These are phyloP conservation scores for Crassisporium funariophilum DNA, from an alignment of 768 basidiomycete species.

Conservation along the genomic window DNA sequence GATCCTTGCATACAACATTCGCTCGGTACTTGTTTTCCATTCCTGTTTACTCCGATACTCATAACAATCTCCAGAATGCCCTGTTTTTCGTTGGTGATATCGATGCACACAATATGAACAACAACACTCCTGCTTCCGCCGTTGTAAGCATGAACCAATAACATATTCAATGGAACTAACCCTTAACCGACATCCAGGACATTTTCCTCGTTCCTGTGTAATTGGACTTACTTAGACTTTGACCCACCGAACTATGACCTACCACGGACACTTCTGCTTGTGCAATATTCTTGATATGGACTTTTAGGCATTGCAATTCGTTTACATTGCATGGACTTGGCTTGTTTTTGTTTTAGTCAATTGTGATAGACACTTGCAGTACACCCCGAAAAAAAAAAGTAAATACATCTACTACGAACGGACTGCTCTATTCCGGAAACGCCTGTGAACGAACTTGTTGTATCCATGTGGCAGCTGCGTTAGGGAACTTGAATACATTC, in stretches of 20 bases:
- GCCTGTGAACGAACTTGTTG: conserved; percentile 35
- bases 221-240: too few species aligned
- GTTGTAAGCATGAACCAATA: conserved; percentile 36
- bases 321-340: too few species aligned
- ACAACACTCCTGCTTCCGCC: conserved; percentile 29
- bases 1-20: conserved; percentile 39
- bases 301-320: too few species aligned
- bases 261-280: too few species aligned
- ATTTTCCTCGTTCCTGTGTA: conserved; percentile 21
- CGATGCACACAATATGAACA: conserved; percentile 38
- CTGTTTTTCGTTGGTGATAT: conserved; percentile 49
- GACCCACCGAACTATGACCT: too few species aligned
- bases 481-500: conserved; percentile 37
- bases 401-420: not conserved
- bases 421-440: conserved; percentile 32
- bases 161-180: not conserved
- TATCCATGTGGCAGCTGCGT: conserved; percentile 44
- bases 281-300: too few species aligned
- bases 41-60: not conserved
- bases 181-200: conserved; percentile 9
- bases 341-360: too few species aligned
- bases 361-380: too few species aligned
- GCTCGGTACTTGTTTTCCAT: conserved; percentile 20
- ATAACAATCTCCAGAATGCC: conserved; percentile 25
- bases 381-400: conserved; percentile 1